Base-by-base conservation (phyloP, 2,329 filamentous ascomycete species). In the Hawksworthiomyces lignivorus region DNA sequence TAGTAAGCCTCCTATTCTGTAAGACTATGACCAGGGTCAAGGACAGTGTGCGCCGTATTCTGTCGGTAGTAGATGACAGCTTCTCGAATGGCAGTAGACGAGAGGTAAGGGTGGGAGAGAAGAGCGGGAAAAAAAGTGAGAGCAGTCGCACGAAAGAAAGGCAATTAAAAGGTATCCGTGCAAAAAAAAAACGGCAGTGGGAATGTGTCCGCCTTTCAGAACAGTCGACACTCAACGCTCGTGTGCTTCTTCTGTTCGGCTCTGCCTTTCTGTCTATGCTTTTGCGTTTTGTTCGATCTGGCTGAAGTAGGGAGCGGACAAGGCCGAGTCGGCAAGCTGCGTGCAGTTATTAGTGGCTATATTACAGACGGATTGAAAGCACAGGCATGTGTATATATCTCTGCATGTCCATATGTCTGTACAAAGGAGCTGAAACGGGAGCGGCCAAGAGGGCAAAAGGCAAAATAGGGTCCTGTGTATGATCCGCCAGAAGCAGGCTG, bases 381-480 rank as follows among this genome's bases (percentile, higher is more conserved):
- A 17, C 30, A 17, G 17, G 14, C 17, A 27, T 22, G n/a, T n/a
- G n/a, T n/a, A n/a, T n/a, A n/a, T n/a, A n/a, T n/a, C n/a, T n/a
- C n/a, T n/a, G n/a, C n/a, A n/a, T n/a, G n/a, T n/a, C n/a, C n/a
- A n/a, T n/a, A n/a, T n/a, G n/a, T n/a, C n/a, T n/a, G n/a, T n/a
- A 24, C 11, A 32, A 31, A 8, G 17, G 21, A 19, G 30, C 38
- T 44, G 45, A 47, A 48, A 45, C 42, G 33, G 18, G n/a, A 29
- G 37, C 27, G n/a, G 28, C 33, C 36, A 19, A 41, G 36, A 31
- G 41, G 19, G 32, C 18, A 36, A 32, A 18, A 24, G 42, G 42
- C 36, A 48, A 46, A 46, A 48, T 40, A 29, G 36, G 34, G 14
- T 35, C 17, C 35, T 10, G 18, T 42, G 45, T 45, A 24, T 47